Percentiles rank a stretch among this genome's conserved stretches.
These are phyloP conservation scores for Fusarium sp. DNA, from an alignment of 2,329 filamentous ascomycete species.

Conservation along the genomic window DNA sequence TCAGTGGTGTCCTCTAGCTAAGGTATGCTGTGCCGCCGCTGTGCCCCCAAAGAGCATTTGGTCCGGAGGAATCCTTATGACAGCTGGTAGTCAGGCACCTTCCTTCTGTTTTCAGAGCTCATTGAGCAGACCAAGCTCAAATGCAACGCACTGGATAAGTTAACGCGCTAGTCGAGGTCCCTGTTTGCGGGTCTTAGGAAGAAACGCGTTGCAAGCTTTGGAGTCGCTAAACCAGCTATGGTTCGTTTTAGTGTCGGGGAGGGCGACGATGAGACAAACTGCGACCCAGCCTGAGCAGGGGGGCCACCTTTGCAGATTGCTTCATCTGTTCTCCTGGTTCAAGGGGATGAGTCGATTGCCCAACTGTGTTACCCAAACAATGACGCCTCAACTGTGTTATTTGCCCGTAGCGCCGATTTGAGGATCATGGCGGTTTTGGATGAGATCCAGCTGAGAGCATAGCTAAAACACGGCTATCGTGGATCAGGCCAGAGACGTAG, in stretches of 20 bases:
- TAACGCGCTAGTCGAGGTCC: slow-evolving; percentile 31
- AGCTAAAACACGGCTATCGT: slow-evolving; percentile 30
- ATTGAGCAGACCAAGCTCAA: slow-evolving; percentile 12
- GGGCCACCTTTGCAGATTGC: slow-evolving; percentile 39
- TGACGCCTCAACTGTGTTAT: slow-evolving; percentile 37
- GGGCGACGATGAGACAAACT: slow-evolving; percentile 36
- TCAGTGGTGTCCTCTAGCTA: slow-evolving; percentile 1
- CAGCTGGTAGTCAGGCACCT: slow-evolving; percentile 4
- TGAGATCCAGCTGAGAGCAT: slow-evolving; percentile 31
- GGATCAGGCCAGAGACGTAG: slow-evolving; percentile 24
- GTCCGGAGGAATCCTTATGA: neutral
- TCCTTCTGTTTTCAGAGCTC: slow-evolving; percentile 15
- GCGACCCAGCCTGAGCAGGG: slow-evolving; percentile 21
- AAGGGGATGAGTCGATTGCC: slow-evolving; percentile 10
- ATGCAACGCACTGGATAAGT: slow-evolving; percentile 21
- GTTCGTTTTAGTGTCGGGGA: slow-evolving; percentile 43
- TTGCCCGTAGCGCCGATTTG: slow-evolving; percentile 32
- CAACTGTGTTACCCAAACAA: slow-evolving; percentile 25
- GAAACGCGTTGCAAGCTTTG: slow-evolving; percentile 36
- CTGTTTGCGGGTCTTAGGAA: slow-evolving; percentile 35
- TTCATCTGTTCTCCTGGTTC: slow-evolving; percentile 36
- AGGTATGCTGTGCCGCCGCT: slow-evolving; percentile 19
- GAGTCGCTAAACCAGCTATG: slow-evolving; percentile 34
- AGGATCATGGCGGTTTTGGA: slow-evolving; percentile 33
- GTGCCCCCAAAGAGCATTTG: slow-evolving; percentile 3